Percentiles rank a stretch among this genome's conserved stretches.
Conservation (phyloP, 1,139 yeast genomes). For the Trichomonascaceae sp. region DNA sequence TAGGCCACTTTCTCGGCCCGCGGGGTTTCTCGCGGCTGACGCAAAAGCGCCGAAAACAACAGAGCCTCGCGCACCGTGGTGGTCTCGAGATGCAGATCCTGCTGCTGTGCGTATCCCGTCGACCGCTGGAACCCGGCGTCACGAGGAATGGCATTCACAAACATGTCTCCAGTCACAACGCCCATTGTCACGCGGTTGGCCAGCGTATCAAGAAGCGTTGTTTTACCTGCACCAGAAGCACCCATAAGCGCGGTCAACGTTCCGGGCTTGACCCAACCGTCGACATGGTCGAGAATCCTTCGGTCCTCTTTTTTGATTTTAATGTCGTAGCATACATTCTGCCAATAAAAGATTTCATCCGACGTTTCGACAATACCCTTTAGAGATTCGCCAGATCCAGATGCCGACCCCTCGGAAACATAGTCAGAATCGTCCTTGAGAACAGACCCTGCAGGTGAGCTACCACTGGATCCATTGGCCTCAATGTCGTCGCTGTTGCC, state of each 20-base stretch:
- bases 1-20: conserved; percentile 50
- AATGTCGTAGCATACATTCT: conserved; percentile 61
- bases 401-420: conserved; percentile 8
- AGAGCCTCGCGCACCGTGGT: conserved; percentile 73
- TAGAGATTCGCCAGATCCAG: conserved; percentile 11
- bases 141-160: conserved; percentile 58
- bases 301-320: conserved; percentile 46
- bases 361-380: conserved; percentile 14
- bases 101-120: conserved; percentile 77
- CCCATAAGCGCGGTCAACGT: conserved; percentile 74
- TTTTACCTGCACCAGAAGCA: conserved; percentile 82
- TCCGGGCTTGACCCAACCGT: conserved; percentile 77
- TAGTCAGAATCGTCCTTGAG: conserved; percentile 9
- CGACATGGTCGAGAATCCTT: conserved; percentile 52
- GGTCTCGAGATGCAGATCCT: conserved; percentile 61
- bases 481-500: conserved; percentile 17
- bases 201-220: conserved; percentile 60
- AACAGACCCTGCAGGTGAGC: conserved; percentile 7
- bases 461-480: conserved; percentile 3
- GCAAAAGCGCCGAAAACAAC: conserved; percentile 55
- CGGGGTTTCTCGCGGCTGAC: conserved; percentile 49
- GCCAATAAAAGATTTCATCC: conserved; percentile 60
- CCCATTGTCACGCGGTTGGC: conserved; percentile 73
- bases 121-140: conserved; percentile 68
- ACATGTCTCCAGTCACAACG: conserved; percentile 61